Base-by-base conservation (phyloP, 441 rosid species). In the Eutrema salsugineum region DNA sequence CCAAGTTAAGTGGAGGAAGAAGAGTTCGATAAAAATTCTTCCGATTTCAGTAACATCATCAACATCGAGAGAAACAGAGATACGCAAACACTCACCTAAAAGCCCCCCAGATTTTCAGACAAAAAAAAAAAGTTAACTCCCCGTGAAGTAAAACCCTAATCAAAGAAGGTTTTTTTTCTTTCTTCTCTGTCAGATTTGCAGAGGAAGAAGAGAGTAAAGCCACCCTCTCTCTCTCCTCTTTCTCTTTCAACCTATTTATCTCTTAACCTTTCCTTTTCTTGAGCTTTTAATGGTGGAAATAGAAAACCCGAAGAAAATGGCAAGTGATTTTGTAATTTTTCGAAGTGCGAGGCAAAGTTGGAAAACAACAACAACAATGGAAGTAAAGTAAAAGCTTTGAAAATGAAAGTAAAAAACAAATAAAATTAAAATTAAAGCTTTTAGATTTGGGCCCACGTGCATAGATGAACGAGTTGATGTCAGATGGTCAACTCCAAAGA, bases 401-500 rank as follows among this genome's bases (percentile, higher is more conserved):
- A 44, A 56, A 63, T 36, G 22, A 15, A 44, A 15, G 40, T 22
- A 44, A 51, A 35, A 28, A 39, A 11, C 2, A 12, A 46, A 63
- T 5, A 43, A 58, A 66, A 24, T 28, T 16, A 30, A 62, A 62
- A 16, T 1, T 51, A 60, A 27, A 5, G 71, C 19, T 28, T 32
- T 33, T 76, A 60, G 63, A 50, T 27, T 66, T 63, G 73, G 67
- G 64, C 72, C 76, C 87, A 83, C 87, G 80, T 50, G 75, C 77
- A 74, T 11, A 47, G 65, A 16, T 17, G 28, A 77, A 77, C 81
- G 84, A 86, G 89, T 84, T 83, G 27, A 24, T 0, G 16, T 70
- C 76, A 76, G 64, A 50, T 73, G 83, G 90, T 89, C 89, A 89
- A 88, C 90, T 56, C 69, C 16, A 12, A 64, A 40, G 67, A 59